phyloP scores from a whole-genome alignment of 1,139 yeast species.

The Magnusiomyces fungicola region DNA sequence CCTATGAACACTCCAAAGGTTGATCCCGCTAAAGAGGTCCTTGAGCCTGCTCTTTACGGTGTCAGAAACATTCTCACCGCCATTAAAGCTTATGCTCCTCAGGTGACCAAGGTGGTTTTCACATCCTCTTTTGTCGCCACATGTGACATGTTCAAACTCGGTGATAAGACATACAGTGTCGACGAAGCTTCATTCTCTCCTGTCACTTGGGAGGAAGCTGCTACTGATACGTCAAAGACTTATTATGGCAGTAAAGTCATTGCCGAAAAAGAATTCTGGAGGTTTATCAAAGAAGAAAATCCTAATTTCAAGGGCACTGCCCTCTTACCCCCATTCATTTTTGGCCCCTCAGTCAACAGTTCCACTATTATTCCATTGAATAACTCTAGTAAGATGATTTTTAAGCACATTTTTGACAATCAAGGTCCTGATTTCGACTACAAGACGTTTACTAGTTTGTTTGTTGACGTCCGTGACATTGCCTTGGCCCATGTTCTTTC shows the following conservation, averaged over 20 bases:
- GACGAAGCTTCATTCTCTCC: slow-evolving; percentile 40
- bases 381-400: slow-evolving; percentile 15
- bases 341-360: slow-evolving; percentile 41
- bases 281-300: slow-evolving; percentile 32
- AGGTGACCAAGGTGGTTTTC: slow-evolving; percentile 44
- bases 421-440: slow-evolving; percentile 10
- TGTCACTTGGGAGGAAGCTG: slow-evolving; percentile 36
- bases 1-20: slow-evolving; percentile 40
- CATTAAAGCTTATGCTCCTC: slow-evolving; percentile 39
- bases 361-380: slow-evolving; percentile 27
- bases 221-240: slow-evolving; percentile 25
- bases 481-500: slow-evolving; percentile 46
- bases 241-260: slow-evolving; percentile 36
- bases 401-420: background rate
- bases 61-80: slow-evolving; percentile 41
- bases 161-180: slow-evolving; percentile 31
- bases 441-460: slow-evolving; percentile 14
- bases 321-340: slow-evolving; percentile 42
- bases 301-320: slow-evolving; percentile 38
- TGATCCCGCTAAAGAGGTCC: slow-evolving; percentile 36
- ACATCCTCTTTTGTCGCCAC: slow-evolving; percentile 53
- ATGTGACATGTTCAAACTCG: slow-evolving; percentile 19
- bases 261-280: slow-evolving; percentile 44
- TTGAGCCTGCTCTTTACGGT: slow-evolving; percentile 48
- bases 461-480: slow-evolving; percentile 48